A percentile compares a stretch with the other conserved stretches of the same genome.
These are phyloP conservation scores for Krasilnikovozyma curviuscula DNA, from an alignment of 768 basidiomycete genomes.

Conservation along the genomic window DNA sequence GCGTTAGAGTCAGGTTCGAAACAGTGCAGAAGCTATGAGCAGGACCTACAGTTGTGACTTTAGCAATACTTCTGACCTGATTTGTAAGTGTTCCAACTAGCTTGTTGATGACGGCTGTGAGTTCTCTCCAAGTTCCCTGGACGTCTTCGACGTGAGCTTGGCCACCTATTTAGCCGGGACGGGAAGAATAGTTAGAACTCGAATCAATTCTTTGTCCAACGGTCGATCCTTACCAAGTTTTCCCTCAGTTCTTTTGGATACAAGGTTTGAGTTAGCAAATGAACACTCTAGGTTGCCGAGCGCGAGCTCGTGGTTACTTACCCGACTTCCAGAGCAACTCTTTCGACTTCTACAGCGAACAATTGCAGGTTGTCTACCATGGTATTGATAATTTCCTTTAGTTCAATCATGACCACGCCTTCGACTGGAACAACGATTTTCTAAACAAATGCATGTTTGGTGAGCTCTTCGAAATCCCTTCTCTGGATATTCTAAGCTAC, in stretches of 20 bases:
- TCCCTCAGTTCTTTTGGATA: conserved; percentile 75
- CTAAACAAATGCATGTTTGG: too few relatives aligned
- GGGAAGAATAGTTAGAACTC: too few relatives aligned
- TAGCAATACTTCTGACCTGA: conserved; percentile 66
- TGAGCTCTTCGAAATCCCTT: too few relatives aligned
- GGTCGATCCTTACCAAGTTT: too few relatives aligned
- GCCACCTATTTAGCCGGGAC: conserved; percentile 35
- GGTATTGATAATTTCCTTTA: conserved; percentile 56
- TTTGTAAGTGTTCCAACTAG: conserved; percentile 29
- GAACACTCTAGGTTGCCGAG: not conserved
- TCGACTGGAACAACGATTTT: conserved; percentile 63
- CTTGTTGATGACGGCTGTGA: conserved; percentile 69
- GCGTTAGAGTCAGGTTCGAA: not conserved
- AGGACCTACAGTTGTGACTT: conserved; percentile 54
- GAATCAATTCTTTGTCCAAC: too few relatives aligned
- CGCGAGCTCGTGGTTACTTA: not conserved
- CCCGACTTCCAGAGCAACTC: conserved; percentile 38
- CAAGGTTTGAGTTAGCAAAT: too few relatives aligned
- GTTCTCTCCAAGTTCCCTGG: conserved; percentile 79
- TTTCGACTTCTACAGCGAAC: conserved; percentile 79
- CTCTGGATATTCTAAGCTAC: too few relatives aligned
- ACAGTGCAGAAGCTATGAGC: not conserved
- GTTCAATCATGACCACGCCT: conserved; percentile 58
- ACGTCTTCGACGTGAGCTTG: conserved; percentile 79
- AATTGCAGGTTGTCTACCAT: conserved; percentile 46